Conservation (phyloP, 371 early-diverging fungal species). For the Mucor irregularis region DNA sequence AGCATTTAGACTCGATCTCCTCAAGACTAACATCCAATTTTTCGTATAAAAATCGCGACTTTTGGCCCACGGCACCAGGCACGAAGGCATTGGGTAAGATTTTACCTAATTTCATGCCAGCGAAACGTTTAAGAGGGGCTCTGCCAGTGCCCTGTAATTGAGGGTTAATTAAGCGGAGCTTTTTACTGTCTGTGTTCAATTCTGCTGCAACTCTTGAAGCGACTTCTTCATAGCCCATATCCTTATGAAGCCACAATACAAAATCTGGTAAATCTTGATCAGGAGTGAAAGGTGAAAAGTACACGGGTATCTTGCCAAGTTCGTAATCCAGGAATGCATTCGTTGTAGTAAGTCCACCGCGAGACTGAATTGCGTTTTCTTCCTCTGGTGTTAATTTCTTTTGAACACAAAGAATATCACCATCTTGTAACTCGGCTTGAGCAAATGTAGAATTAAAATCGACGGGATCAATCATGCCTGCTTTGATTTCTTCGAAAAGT, state of each 20-base stretch:
- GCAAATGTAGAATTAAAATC: slow-evolving; percentile 64
- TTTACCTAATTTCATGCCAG: slow-evolving; percentile 24
- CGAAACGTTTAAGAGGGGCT: slow-evolving; percentile 19
- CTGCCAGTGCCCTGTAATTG: slow-evolving; percentile 7
- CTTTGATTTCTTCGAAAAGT: slow-evolving; percentile 92
- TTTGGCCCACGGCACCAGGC: background rate
- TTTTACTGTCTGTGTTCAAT: slow-evolving; percentile 32
- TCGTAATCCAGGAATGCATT: slow-evolving; percentile 76
- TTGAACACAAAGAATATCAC: slow-evolving; percentile 92
- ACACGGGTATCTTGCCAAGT: slow-evolving; percentile 64
- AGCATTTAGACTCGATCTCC: slow-evolving; percentile 81
- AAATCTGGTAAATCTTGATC: slow-evolving; percentile 18
- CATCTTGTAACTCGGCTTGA: slow-evolving; percentile 81
- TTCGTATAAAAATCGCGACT: slow-evolving; percentile 70
- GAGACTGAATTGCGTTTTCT: slow-evolving; percentile 32
- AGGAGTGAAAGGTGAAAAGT: slow-evolving; percentile 59
- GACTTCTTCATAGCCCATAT: slow-evolving; percentile 26
- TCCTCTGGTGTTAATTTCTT: slow-evolving; percentile 53
- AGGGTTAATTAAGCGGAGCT: slow-evolving; percentile 35
- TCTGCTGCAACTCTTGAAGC: slow-evolving; percentile 15
- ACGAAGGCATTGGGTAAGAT: slow-evolving; percentile 12
- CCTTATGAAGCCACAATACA: slow-evolving; percentile 23
- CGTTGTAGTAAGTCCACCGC: slow-evolving; percentile 49
- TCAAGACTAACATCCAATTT: slow-evolving; percentile 74
- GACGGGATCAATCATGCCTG: slow-evolving; percentile 82